Evolutionary conservation across 1,139 yeast genomes (phyloP).

Genomic region (Protomyces arabidopsidicola): DNA sequence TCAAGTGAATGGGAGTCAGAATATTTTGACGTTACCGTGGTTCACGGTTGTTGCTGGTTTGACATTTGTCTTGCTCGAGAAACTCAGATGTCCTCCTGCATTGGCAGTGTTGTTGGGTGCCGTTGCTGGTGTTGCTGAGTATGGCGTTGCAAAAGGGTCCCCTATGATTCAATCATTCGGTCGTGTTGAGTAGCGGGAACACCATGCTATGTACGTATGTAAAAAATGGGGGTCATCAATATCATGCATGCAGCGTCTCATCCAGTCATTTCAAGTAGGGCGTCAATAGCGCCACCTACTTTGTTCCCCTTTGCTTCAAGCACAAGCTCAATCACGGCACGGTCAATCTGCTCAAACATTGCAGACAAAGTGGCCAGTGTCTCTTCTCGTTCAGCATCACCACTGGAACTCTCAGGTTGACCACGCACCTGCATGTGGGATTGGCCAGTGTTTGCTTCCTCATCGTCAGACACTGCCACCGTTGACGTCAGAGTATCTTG

Average conservation of each 20-base stretch:
- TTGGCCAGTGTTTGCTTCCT: not conserved
- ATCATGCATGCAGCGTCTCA: not conserved
- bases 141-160: conserved; percentile 18
- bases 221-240: no score
- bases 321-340: conserved; percentile 64
- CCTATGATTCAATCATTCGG: not conserved
- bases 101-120: conserved; percentile 29
- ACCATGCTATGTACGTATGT: no score
- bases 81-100: conserved; percentile 29
- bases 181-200: not conserved
- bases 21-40: conserved; percentile 25
- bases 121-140: conserved; percentile 30
- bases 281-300: conserved; percentile 72
- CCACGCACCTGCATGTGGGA: conserved; percentile 35
- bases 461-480: not conserved
- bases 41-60: conserved; percentile 29
- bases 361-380: conserved; percentile 51
- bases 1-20: not conserved
- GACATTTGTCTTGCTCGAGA: conserved; percentile 28
- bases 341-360: conserved; percentile 74
- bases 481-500: not conserved
- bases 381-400: conserved; percentile 43
- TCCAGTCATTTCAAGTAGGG: conserved; percentile 39
- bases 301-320: conserved; percentile 62
- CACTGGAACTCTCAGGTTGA: conserved; percentile 34